These are phyloP conservation scores for Eurotiales sp. DNA, from an alignment of 2,329 filamentous ascomycete genomes.

Conservation along the genomic window DNA sequence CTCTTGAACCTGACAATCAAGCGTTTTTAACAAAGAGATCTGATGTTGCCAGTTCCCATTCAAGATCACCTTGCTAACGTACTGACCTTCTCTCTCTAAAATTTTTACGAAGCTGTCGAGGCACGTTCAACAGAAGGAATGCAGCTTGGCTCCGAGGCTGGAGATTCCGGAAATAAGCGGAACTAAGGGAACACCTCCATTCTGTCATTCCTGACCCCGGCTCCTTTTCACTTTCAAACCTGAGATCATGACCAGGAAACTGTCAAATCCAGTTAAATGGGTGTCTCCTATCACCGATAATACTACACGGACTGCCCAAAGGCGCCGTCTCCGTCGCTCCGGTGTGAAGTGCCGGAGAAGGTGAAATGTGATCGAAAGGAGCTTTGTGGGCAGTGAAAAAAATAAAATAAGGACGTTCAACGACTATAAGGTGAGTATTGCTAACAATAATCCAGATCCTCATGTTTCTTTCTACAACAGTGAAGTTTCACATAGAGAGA, in stretches of 20 bases:
- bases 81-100: too few species aligned
- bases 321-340: conserved; percentile 25
- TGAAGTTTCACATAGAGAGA: not conserved
- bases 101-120: too few species aligned
- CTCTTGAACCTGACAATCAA: not conserved
- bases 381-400: conserved; percentile 27
- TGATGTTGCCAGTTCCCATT: too few species aligned
- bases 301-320: conserved; percentile 12
- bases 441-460: conserved; percentile 19
- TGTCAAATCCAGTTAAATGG: not conserved
- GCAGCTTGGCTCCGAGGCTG: too few species aligned
- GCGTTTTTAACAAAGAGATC: not conserved
- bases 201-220: too few species aligned
- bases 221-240: not conserved
- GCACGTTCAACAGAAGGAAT: too few species aligned
- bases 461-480: conserved; percentile 12
- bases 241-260: too few species aligned
- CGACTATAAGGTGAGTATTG: too few species aligned
- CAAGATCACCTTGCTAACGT: too few species aligned
- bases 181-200: too few species aligned
- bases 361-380: conserved; percentile 26
- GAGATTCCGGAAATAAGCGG: too few species aligned
- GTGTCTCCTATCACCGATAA: not conserved
- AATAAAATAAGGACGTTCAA: too few species aligned
- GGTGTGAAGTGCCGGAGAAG: conserved; percentile 30